Conservation (phyloP, 2,329 filamentous ascomycete species). For the Elsinoe ampelina region DNA sequence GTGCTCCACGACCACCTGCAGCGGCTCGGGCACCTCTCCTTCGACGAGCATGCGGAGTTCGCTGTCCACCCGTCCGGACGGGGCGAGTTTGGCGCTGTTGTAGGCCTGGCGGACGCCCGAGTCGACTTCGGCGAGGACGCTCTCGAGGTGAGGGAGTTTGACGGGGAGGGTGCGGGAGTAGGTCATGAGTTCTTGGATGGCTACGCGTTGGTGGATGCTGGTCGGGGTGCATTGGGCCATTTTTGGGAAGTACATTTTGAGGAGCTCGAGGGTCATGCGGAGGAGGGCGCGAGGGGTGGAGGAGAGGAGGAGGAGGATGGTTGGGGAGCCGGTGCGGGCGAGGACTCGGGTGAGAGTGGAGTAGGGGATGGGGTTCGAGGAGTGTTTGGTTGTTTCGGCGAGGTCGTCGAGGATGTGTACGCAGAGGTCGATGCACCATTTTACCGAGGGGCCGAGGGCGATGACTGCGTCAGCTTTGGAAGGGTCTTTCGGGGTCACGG, state of each 20-base stretch:
- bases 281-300: constrained; percentile 67
- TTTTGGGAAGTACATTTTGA: constrained; percentile 31
- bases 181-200: not conserved
- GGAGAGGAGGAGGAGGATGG: constrained; percentile 53
- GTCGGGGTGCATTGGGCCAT: constrained; percentile 8
- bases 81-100: constrained; percentile 35
- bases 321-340: constrained; percentile 19
- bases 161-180: constrained; percentile 36
- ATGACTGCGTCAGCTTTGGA: constrained; percentile 55
- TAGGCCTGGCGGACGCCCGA: constrained; percentile 54
- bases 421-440: constrained; percentile 64
- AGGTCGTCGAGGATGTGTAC: constrained; percentile 48
- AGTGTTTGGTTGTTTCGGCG: constrained; percentile 20
- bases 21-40: constrained; percentile 41
- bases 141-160: constrained; percentile 37
- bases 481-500: constrained; percentile 19
- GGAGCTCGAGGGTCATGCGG: constrained; percentile 56
- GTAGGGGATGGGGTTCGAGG: not conserved
- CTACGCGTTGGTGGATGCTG: constrained; percentile 44
- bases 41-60: constrained; percentile 48
- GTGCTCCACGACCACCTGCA: constrained; percentile 39
- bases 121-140: constrained; percentile 49
- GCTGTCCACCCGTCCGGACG: constrained; percentile 37
- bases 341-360: constrained; percentile 18
- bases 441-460: constrained; percentile 62